These are phyloP conservation scores for Poteriospumella lacustris DNA, from an alignment of 108 stramenopile genomes.

Conservation along the genomic window DNA sequence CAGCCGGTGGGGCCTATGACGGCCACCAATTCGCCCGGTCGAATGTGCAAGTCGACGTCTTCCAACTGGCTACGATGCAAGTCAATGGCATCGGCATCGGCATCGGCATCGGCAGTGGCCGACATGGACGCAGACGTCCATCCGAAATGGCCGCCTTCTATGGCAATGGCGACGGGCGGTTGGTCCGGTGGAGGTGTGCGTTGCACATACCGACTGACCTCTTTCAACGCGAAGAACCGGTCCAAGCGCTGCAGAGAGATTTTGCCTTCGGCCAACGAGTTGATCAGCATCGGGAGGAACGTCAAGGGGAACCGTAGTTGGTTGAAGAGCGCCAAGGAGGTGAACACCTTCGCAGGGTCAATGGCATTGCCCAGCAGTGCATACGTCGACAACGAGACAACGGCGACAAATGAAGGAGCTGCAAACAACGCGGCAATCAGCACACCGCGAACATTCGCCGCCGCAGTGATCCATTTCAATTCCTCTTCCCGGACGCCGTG, in stretches of 20 bases:
- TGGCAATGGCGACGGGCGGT: neutral
- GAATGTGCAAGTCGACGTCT: slow-evolving; percentile 53
- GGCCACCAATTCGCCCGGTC: slow-evolving; percentile 70
- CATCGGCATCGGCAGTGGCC: no score
- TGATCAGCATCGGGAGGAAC: slow-evolving; percentile 12
- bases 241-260: neutral
- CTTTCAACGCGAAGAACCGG: neutral
- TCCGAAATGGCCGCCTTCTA: neutral
- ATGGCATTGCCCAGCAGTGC: no score
- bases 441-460: slow-evolving; percentile 32
- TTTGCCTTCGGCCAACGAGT: slow-evolving; percentile 24
- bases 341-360: slow-evolving; percentile 79
- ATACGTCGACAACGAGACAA: slow-evolving; percentile 40
- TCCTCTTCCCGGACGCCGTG: slow-evolving; percentile 31
- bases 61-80: neutral
- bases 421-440: slow-evolving; percentile 36
- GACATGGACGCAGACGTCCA: no score
- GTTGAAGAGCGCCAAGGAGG: slow-evolving; percentile 60
- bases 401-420: slow-evolving; percentile 41
- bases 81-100: neutral
- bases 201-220: neutral
- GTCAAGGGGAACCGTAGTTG: slow-evolving; percentile 65
- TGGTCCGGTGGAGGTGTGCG: neutral
- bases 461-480: slow-evolving; percentile 28
- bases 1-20: slow-evolving; percentile 80